Evolutionary conservation across 345 rosid species (phyloP), one percentile per base, ranked within the genome.

Genomic region (Eucalyptus rudis): DNA sequence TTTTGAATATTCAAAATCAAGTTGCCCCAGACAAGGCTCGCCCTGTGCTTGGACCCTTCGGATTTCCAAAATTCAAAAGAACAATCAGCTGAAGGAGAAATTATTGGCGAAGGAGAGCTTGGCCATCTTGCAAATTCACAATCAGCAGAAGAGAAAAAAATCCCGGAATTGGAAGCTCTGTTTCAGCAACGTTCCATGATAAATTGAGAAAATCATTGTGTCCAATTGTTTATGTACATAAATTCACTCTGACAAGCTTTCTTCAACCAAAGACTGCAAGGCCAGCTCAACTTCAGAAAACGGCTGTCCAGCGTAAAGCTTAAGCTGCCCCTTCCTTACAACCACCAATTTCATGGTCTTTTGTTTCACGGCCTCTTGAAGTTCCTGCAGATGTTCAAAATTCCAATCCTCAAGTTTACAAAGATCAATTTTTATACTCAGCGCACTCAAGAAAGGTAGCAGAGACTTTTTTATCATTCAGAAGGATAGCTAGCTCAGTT

Each of bases 301-400:
- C 83, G 98, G 96, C 62, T 97, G 97, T 31, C 98, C 99, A 19
- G 94, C 98, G 84, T 95, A 96, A 87, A 96, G 94, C 66, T 91
- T 93, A 33, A 96, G 97, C 92, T 95, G 96, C 88, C 94, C 95
- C 91, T 95, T 97, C 95, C 91, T 95, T 54, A 95, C 94, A 43
- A 96, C 97, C 88, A 95, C 87, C 87, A 95, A 89, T 88, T 94
- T 93, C 94, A 90, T 92, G 49, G 90, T 89, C 86, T 90, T 83
- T 43, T 92, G 92, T 87, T 90, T 92, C 92, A 94, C 93, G 89
- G 89, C 95, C 25, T 91, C 94, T 27, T 76, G 50, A 88, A 95
- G 96, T 90, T 95, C 97, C 99, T 96, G 93, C 92, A 90, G 14
- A 89, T 24, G 9, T 76, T 76, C 84, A 76, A 76, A 76, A 76